Evolutionary conservation across 192 early-diverging fungal genomes (phyloP).

Genomic region (Thamnidium elegans): DNA sequence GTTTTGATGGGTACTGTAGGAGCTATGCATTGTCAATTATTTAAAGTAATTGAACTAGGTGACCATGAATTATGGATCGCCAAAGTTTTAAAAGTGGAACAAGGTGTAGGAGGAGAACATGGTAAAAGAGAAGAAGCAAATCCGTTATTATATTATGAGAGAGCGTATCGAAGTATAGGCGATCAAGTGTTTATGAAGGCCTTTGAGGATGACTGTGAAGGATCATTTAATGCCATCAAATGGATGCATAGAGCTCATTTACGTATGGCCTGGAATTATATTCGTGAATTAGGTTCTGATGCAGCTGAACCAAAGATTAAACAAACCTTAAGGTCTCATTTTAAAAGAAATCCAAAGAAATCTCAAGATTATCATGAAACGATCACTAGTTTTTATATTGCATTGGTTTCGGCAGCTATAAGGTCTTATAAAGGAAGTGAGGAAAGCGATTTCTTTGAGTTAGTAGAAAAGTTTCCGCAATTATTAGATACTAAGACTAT

Average conservation of each 20-base stretch:
- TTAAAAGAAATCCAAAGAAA: slow-evolving; percentile 6
- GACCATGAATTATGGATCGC: slow-evolving; percentile 68
- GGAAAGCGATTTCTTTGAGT: slow-evolving; percentile 36
- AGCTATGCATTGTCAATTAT: slow-evolving; percentile 53
- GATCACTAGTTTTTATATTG: slow-evolving; percentile 37
- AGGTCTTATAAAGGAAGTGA: slow-evolving; percentile 1
- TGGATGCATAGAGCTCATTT: slow-evolving; percentile 43
- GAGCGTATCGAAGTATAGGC: slow-evolving; percentile 47
- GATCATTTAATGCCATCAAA: slow-evolving; percentile 18
- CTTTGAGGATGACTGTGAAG: slow-evolving; percentile 15
- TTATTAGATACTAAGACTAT: slow-evolving; percentile 29
- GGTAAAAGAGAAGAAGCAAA: slow-evolving; percentile 30
- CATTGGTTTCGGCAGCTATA: slow-evolving; percentile 24
- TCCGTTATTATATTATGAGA: slow-evolving; percentile 52
- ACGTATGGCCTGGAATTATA: slow-evolving; percentile 45
- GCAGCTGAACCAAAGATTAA: slow-evolving; percentile 31
- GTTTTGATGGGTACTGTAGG: slow-evolving; percentile 56
- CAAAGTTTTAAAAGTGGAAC: slow-evolving; percentile 49
- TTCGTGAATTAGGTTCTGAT: slow-evolving; percentile 28
- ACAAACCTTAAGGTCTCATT: slow-evolving; percentile 21
- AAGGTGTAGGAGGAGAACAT: slow-evolving; percentile 45
- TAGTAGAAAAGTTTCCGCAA: slow-evolving; percentile 31
- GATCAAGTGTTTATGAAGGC: slow-evolving; percentile 43
- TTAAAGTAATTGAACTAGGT: slow-evolving; percentile 48
- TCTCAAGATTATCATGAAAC: slow-evolving; percentile 34